Percentiles rank a stretch among this genome's conserved stretches.
Conservation (phyloP, 2,329 filamentous ascomycete species). For the Microcyclospora tardicrescens region DNA sequence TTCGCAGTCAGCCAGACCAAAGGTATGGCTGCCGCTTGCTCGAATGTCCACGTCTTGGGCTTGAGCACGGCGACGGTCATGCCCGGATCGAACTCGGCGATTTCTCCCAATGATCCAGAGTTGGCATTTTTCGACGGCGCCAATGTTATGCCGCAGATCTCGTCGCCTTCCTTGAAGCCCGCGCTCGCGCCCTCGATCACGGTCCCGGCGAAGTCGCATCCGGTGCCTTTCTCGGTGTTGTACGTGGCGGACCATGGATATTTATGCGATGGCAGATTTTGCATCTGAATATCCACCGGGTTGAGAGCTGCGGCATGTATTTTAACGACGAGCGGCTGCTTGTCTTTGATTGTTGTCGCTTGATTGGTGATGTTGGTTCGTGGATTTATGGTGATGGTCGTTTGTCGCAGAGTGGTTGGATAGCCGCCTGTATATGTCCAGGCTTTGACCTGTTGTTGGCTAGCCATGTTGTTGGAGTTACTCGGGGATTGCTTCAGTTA, state of each 20-base stretch:
- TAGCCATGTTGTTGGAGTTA: conserved; percentile 8
- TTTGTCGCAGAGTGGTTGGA: conserved; percentile 15
- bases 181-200: conserved; percentile 12
- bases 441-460: conserved; percentile 12
- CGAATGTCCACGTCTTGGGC: conserved; percentile 18
- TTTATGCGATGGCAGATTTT: conserved; percentile 20
- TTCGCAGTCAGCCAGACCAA: conserved; percentile 23
- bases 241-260: conserved; percentile 11
- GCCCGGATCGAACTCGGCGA: conserved; percentile 16
- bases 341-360: conserved; percentile 6
- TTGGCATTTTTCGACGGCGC: conserved; percentile 12
- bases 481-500: neutral
- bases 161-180: conserved; percentile 18
- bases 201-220: conserved; percentile 22
- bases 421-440: conserved; percentile 24
- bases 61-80: conserved; percentile 16
- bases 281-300: conserved; percentile 25
- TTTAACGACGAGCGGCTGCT: conserved; percentile 15
- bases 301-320: conserved; percentile 23
- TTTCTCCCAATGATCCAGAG: conserved; percentile 17
- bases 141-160: conserved; percentile 22
- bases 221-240: conserved; percentile 16
- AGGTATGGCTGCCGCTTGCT: conserved; percentile 20
- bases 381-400: conserved; percentile 10
- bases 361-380: conserved; percentile 2